phyloP scores from a whole-genome alignment of 352 stramenopile genomes.

The Phytophthora meadii region DNA sequence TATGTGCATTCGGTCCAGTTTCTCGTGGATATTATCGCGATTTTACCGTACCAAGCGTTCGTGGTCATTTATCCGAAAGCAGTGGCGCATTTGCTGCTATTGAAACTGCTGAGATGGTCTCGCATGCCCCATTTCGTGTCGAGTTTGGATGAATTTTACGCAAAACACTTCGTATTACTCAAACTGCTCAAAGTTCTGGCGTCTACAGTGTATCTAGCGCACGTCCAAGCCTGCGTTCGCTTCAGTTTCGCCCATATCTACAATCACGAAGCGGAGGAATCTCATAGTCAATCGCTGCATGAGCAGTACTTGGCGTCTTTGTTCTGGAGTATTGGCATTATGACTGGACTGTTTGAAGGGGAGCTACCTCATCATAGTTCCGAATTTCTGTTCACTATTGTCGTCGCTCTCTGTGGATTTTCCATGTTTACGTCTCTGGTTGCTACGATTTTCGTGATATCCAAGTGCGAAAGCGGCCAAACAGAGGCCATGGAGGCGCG shows the following conservation, averaged over 20 bases:
- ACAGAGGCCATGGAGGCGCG: conserved; percentile 61
- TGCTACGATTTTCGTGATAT: conserved; percentile 82
- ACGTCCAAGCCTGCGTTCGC: conserved; percentile 62
- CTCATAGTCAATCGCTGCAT: conserved; percentile 17
- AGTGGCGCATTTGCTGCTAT: conserved; percentile 34
- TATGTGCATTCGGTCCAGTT: conserved; percentile 63
- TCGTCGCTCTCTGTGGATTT: too few relatives aligned
- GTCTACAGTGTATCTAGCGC: conserved; percentile 57
- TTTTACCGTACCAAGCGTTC: conserved; percentile 37
- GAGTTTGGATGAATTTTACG: conserved; percentile 66
- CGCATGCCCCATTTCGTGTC: conserved; percentile 53
- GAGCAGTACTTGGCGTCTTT: conserved; percentile 53
- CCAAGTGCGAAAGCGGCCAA: conserved; percentile 73
- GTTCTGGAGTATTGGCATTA: too few relatives aligned
- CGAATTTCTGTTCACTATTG: too few relatives aligned
- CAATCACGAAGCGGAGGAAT: conserved; percentile 9
- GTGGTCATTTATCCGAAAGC: conserved; percentile 9
- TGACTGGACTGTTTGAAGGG: too few relatives aligned
- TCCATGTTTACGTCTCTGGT: conserved; percentile 74
- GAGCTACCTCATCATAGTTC: too few relatives aligned
- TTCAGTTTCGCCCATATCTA: conserved; percentile 55
- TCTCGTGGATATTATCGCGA: conserved; percentile 51
- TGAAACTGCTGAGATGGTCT: conserved; percentile 56
- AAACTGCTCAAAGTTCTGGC: conserved; percentile 60
- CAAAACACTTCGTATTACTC: conserved; percentile 59